phyloP scores from a whole-genome alignment of 1,284 basidiomycete species.

The Puccinia triticina region DNA sequence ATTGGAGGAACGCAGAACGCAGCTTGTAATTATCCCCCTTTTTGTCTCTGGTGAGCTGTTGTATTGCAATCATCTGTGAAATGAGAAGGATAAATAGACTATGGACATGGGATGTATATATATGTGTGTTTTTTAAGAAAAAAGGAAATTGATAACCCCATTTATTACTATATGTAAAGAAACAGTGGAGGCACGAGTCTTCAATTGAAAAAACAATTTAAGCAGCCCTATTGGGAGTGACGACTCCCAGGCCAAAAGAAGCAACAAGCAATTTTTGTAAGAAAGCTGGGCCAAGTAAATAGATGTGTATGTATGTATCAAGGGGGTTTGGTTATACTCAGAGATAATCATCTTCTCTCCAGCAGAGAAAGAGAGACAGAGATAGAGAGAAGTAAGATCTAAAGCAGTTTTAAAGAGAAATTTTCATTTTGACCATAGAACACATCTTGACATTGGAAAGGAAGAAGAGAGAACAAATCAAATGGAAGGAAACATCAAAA shows the following conservation, averaged over 20 bases:
- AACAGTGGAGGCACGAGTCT: neutral
- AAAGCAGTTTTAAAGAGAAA: neutral
- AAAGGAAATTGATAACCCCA: neutral
- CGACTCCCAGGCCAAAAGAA: neutral
- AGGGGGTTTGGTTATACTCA: no score
- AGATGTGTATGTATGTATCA: no score
- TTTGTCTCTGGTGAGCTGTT: no score
- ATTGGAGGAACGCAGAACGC: no score
- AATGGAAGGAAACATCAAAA: neutral
- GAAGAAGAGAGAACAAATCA: neutral
- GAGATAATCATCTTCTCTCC: neutral
- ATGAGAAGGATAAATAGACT: no score
- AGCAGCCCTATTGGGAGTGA: neutral
- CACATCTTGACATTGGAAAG: slow-evolving; percentile 1
- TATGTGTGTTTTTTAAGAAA: neutral
- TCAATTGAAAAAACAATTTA: neutral
- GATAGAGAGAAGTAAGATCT: neutral
- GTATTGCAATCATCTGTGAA: no score
- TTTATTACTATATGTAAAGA: neutral
- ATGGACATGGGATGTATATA: no score
- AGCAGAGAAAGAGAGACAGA: neutral
- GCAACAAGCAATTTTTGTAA: neutral
- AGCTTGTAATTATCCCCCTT: no score
- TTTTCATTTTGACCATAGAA: neutral
- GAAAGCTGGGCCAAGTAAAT: neutral